phyloP scores from a whole-genome alignment of 192 early-diverging fungal species.

The Globomyces pollinis-pini region DNA sequence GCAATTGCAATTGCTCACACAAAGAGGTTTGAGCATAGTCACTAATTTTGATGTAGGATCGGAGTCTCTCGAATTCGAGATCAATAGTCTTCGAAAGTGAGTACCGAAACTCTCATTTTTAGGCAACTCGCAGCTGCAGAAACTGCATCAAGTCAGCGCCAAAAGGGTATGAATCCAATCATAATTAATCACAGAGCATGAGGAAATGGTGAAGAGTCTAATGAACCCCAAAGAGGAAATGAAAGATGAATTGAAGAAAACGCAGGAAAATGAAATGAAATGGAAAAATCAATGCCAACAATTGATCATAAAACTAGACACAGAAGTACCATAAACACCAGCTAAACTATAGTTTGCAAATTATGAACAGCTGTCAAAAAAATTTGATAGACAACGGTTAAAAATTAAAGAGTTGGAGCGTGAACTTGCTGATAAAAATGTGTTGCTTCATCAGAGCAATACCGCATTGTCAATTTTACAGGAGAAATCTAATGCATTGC shows the following conservation, averaged over 20 bases:
- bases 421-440: conserved; percentile 33
- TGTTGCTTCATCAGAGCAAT: conserved; percentile 38
- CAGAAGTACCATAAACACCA: conserved; percentile 27
- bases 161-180: conserved; percentile 23
- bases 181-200: conserved; percentile 22
- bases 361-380: conserved; percentile 28
- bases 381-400: conserved; percentile 28
- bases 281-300: conserved; percentile 50
- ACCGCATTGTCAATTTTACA: conserved; percentile 11
- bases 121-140: too few relatives aligned
- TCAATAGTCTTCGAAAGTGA: conserved; percentile 38
- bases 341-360: too few relatives aligned
- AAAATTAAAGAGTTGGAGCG: conserved; percentile 35
- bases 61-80: conserved; percentile 43
- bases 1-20: conserved; percentile 20
- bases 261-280: conserved; percentile 22
- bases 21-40: too few relatives aligned
- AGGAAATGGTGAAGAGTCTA: conserved; percentile 33
- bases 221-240: conserved; percentile 37
- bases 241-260: conserved; percentile 35
- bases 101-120: too few relatives aligned
- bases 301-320: conserved; percentile 38
- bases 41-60: too few relatives aligned
- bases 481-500: not conserved
- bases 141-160: too few relatives aligned